phyloP scores from a whole-genome alignment of 2,329 filamentous ascomycete genomes.

The Rutstroemia sp. region DNA sequence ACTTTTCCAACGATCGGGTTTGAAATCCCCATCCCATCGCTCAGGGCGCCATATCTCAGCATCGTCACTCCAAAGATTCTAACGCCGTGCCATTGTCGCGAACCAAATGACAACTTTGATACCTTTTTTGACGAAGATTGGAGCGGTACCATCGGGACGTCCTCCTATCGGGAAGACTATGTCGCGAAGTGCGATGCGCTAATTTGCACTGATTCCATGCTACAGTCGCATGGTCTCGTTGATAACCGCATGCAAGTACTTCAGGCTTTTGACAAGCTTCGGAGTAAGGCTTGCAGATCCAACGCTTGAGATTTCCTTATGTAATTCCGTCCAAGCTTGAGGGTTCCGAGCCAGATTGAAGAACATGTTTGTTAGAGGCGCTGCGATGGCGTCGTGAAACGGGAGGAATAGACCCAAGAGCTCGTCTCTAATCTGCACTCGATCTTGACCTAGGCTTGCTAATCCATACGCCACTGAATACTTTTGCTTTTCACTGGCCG shows the following conservation, averaged over 20 bases:
- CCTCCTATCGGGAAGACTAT: background rate
- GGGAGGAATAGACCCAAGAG: background rate
- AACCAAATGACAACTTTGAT: background rate
- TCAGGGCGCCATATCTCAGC: background rate
- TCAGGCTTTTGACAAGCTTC: background rate
- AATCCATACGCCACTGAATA: background rate
- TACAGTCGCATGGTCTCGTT: slow-evolving; percentile 61
- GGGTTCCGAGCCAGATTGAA: background rate
- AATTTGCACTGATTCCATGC: slow-evolving; percentile 30
- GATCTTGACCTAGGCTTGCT: background rate
- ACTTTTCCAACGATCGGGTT: slow-evolving; percentile 4
- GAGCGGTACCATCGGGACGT: background rate
- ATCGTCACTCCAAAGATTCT: background rate
- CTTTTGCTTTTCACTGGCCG: background rate
- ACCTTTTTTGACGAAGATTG: background rate
- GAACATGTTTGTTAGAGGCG: background rate
- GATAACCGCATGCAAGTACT: slow-evolving; percentile 35
- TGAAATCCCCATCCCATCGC: background rate
- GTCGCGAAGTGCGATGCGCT: background rate
- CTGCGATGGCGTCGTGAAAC: background rate
- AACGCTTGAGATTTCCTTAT: background rate
- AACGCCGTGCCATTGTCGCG: background rate
- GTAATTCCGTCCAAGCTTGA: background rate
- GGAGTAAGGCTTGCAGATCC: background rate
- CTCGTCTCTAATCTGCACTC: background rate